These are phyloP conservation scores for Rhizopus stolonifer DNA, from an alignment of 371 early-diverging fungal genomes.

Conservation along the genomic window DNA sequence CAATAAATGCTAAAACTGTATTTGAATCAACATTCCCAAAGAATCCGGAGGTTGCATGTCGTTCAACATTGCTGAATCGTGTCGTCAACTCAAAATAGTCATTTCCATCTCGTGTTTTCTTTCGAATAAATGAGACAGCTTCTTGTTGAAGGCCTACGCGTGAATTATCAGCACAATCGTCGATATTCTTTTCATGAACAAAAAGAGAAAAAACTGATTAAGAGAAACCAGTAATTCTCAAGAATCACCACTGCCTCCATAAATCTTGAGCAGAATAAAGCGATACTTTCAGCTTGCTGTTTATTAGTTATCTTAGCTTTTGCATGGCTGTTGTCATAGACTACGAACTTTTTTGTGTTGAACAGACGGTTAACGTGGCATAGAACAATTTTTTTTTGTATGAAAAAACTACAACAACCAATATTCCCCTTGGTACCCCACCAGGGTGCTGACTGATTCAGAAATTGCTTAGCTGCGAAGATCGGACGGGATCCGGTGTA, in stretches of 20 bases:
- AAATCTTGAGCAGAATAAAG: constrained; percentile 1
- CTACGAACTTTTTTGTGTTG: constrained; percentile 9
- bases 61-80: neutral
- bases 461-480: too few species aligned
- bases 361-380: constrained; percentile 7
- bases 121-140: constrained; percentile 4
- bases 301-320: constrained; percentile 3
- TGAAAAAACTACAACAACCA: too few species aligned
- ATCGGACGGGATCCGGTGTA: too few species aligned
- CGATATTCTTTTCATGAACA: neutral
- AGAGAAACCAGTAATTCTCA: neutral
- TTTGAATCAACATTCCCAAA: neutral
- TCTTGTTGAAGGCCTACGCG: neutral
- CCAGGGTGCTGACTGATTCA: too few species aligned
- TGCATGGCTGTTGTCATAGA: constrained; percentile 4
- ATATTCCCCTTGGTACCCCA: too few species aligned
- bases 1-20: neutral
- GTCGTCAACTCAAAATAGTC: constrained; percentile 7
- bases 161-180: constrained; percentile 5
- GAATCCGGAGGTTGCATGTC: constrained; percentile 1
- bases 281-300: constrained; percentile 4
- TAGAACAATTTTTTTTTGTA: too few species aligned
- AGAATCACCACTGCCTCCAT: neutral
- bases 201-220: neutral
- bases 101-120: constrained; percentile 1